These are phyloP conservation scores for Nannizziopsis arthrosporioides DNA, from an alignment of 2,329 filamentous ascomycete genomes.

Conservation along the genomic window DNA sequence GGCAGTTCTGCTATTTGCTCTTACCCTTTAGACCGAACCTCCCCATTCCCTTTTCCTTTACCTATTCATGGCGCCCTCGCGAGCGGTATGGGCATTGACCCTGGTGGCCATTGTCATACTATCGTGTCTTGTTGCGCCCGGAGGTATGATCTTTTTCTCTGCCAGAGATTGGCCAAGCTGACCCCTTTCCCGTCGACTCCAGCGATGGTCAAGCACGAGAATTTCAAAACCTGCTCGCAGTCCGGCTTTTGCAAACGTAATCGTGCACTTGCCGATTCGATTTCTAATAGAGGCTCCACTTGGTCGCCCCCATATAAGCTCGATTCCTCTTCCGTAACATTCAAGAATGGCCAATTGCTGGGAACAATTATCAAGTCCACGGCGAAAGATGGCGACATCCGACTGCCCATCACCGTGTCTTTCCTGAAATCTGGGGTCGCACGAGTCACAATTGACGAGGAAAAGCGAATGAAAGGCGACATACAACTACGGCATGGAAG, in stretches of 20 bases:
- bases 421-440: constrained; percentile 85
- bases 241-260: constrained; percentile 97
- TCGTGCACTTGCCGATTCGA: constrained; percentile 73
- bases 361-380: constrained; percentile 74
- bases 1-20: background rate
- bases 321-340: constrained; percentile 56
- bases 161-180: background rate
- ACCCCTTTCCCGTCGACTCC: constrained; percentile 1
- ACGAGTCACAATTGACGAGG: constrained; percentile 80
- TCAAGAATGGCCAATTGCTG: constrained; percentile 68
- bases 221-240: constrained; percentile 94
- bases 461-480: constrained; percentile 75
- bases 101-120: constrained; percentile 50
- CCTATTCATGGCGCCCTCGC: constrained; percentile 13
- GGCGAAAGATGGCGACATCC: constrained; percentile 53
- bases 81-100: constrained; percentile 44
- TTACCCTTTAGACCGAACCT: background rate
- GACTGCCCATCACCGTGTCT: constrained; percentile 70
- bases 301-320: constrained; percentile 78
- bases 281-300: constrained; percentile 48
- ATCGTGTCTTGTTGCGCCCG: constrained; percentile 50
- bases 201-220: constrained; percentile 86
- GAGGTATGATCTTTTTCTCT: constrained; percentile 41
- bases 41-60: background rate
- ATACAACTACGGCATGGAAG: constrained; percentile 80